A percentile compares a stretch with the other conserved stretches of the same genome.
These are phyloP conservation scores for Gossypium sturtianum DNA, from an alignment of 345 rosid genomes.

Conservation along the genomic window DNA sequence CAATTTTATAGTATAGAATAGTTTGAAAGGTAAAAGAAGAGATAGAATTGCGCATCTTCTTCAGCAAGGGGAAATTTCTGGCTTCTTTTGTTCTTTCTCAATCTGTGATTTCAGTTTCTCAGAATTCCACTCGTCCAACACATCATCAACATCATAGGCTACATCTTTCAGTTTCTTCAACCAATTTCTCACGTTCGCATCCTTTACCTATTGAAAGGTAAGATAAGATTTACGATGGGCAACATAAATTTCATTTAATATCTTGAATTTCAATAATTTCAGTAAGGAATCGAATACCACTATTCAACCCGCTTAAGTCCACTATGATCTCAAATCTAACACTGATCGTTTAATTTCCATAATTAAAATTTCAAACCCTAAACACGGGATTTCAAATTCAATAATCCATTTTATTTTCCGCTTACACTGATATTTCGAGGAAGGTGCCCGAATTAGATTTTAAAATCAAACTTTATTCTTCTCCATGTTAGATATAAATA, in stretches of 20 bases:
- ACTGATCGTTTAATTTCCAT: background rate
- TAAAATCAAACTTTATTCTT: background rate
- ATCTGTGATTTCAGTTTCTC: background rate
- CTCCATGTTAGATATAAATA: background rate
- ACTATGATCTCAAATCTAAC: background rate
- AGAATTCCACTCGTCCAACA: conserved; percentile 5
- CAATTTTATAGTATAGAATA: background rate
- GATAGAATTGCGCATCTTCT: conserved; percentile 3
- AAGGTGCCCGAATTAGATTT: background rate
- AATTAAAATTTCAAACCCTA: background rate
- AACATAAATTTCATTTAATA: background rate
- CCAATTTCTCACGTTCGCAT: conserved; percentile 1
- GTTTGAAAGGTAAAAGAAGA: background rate
- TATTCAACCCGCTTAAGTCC: background rate
- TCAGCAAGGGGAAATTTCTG: background rate
- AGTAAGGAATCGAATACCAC: background rate
- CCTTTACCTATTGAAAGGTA: background rate
- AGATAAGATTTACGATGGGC: background rate
- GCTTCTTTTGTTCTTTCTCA: background rate
- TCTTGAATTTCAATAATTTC: background rate
- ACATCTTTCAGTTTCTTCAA: conserved; percentile 9
- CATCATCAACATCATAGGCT: conserved; percentile 8
- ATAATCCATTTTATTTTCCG: background rate
- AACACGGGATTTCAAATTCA: background rate
- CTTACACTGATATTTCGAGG: background rate